These are phyloP conservation scores for Apophysomyces variabilis DNA, from an alignment of 371 early-diverging fungal species.

Conservation along the genomic window DNA sequence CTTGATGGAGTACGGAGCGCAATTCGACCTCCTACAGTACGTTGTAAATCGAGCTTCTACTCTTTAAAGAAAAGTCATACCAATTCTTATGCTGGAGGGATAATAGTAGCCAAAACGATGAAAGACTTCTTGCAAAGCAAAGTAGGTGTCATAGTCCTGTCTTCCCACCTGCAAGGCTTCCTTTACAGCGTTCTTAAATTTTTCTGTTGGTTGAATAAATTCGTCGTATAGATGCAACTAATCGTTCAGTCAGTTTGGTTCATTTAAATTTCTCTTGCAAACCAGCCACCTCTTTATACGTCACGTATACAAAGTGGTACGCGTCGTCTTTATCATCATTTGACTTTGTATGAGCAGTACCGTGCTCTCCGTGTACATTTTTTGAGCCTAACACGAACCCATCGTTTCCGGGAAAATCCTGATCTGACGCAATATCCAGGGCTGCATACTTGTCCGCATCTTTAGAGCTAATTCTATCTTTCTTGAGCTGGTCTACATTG, in stretches of 20 bases:
- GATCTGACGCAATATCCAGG: background rate
- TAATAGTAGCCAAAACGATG: background rate
- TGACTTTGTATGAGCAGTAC: background rate
- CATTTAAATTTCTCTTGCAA: background rate
- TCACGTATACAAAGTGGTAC: background rate
- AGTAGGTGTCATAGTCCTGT: background rate
- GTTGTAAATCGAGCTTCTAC: background rate
- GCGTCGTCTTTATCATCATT: background rate
- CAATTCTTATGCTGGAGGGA: background rate
- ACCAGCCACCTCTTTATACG: constrained; percentile 1
- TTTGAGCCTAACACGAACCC: background rate
- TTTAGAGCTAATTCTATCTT: no score
- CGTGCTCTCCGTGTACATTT: background rate
- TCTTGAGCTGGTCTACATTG: background rate
- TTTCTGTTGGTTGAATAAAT: background rate
- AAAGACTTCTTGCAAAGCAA: background rate
- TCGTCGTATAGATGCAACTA: constrained; percentile 2
- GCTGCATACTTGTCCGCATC: background rate
- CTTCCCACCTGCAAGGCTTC: background rate
- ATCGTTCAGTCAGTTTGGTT: background rate
- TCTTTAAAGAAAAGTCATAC: background rate
- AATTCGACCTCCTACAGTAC: background rate
- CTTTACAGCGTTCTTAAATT: background rate
- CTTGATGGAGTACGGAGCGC: background rate
- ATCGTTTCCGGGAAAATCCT: background rate